These are phyloP conservation scores for Boletus mariae DNA, from an alignment of 1,284 basidiomycete genomes.

Conservation along the genomic window DNA sequence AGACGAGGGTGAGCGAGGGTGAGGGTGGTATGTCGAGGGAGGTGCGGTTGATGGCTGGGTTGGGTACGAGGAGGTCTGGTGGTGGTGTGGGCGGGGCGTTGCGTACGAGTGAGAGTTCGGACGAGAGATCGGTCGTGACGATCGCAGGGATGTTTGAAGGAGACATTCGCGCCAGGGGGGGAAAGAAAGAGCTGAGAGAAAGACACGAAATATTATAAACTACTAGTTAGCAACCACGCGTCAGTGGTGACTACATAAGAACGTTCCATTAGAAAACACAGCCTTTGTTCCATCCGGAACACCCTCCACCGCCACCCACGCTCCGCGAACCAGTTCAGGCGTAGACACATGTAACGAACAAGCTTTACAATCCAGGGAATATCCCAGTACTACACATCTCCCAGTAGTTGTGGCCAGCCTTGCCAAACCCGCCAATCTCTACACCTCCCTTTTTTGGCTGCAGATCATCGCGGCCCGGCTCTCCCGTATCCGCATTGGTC, in stretches of 20 bases:
- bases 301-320: slow-evolving; percentile 14
- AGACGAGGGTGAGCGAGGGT: slow-evolving; percentile 35
- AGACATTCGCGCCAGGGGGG: slow-evolving; percentile 18
- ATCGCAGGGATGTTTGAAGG: slow-evolving; percentile 32
- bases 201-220: background rate
- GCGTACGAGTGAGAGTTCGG: slow-evolving; percentile 23
- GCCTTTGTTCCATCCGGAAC: slow-evolving; percentile 25
- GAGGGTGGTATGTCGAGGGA: slow-evolving; percentile 26
- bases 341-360: background rate
- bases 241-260: slow-evolving; percentile 7
- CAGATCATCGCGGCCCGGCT: slow-evolving; percentile 23
- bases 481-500: background rate
- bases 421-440: background rate
- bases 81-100: background rate
- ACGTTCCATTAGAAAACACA: slow-evolving; percentile 34
- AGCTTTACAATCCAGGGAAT: background rate
- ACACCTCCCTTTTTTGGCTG: slow-evolving; percentile 23
- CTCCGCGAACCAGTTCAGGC: slow-evolving; percentile 2
- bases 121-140: slow-evolving; percentile 36
- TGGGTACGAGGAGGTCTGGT: slow-evolving; percentile 24
- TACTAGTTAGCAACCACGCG: too few relatives aligned
- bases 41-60: background rate
- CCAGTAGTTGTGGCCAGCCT: background rate
- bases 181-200: background rate
- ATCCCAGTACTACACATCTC: background rate